Conservation (phyloP, 2,329 filamentous ascomycete species). For the Colletotrichum sublineola region DNA sequence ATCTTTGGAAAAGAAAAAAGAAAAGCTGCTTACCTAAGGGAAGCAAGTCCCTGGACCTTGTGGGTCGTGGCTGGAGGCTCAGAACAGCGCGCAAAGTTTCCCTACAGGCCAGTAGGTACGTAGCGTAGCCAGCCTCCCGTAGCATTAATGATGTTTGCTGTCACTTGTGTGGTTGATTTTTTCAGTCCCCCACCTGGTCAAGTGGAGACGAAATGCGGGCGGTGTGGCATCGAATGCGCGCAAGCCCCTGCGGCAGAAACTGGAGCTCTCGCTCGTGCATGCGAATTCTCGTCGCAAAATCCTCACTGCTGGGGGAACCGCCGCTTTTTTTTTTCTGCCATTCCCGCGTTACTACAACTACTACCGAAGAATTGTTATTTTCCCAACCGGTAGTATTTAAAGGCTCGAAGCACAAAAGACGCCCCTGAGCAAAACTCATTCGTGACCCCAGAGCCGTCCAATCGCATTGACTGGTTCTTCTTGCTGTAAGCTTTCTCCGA, state of each 20-base stretch:
- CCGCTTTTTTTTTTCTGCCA: conserved; percentile 15
- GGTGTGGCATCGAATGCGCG: conserved; percentile 36
- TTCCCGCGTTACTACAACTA: conserved; percentile 13
- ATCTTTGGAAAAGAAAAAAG: neutral
- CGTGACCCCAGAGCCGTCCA: conserved; percentile 1
- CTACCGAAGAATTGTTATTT: conserved; percentile 17
- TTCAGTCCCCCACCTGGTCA: conserved; percentile 30
- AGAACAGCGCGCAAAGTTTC: neutral
- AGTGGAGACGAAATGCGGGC: conserved; percentile 37
- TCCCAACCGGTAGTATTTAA: neutral
- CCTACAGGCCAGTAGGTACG: neutral
- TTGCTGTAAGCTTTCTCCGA: conserved; percentile 30
- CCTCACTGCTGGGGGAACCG: conserved; percentile 35
- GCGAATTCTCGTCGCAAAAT: conserved; percentile 43
- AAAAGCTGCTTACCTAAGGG: conserved; percentile 1
- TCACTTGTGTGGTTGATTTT: conserved; percentile 38
- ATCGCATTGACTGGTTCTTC: conserved; percentile 16
- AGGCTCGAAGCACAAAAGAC: conserved; percentile 8
- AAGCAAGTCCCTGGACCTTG: neutral
- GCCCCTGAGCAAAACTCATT: neutral
- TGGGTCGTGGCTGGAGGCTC: neutral
- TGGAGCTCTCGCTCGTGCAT: conserved; percentile 39
- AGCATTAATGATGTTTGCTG: neutral
- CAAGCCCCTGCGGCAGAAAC: conserved; percentile 41
- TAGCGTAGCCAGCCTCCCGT: conserved; percentile 20